phyloP scores from a whole-genome alignment of 2,329 filamentous ascomycete species.

The Arthroderma sp. region DNA sequence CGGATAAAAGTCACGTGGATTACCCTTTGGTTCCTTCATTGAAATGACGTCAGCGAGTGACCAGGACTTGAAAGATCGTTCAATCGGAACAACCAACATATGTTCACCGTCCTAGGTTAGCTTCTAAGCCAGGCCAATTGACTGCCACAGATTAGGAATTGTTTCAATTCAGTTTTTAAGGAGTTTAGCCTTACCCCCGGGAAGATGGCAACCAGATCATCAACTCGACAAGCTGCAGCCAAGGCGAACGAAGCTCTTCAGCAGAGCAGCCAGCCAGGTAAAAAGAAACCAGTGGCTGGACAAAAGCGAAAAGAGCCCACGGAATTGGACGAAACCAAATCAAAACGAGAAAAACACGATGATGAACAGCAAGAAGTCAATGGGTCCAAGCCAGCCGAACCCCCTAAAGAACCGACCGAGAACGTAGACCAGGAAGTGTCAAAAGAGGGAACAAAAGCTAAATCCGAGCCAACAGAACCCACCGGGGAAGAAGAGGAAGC shows the following conservation, averaged over 20 bases:
- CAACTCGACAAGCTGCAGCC: constrained; percentile 30
- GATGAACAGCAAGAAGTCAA: constrained; percentile 1
- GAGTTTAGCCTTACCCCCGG: background rate
- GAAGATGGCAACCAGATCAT: constrained; percentile 24
- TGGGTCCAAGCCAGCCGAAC: constrained; percentile 3
- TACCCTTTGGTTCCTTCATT: too few relatives aligned
- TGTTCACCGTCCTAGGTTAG: too few relatives aligned
- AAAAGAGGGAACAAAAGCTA: constrained; percentile 5
- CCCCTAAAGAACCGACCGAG: constrained; percentile 13
- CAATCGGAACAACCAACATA: too few relatives aligned
- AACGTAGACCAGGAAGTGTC: constrained; percentile 9
- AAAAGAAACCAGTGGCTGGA: constrained; percentile 16
- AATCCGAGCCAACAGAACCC: constrained; percentile 12
- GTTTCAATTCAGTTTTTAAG: too few relatives aligned
- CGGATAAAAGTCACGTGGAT: too few relatives aligned
- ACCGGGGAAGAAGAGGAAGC: constrained; percentile 10
- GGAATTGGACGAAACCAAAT: constrained; percentile 14
- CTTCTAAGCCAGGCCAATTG: too few relatives aligned
- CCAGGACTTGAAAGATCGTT: too few relatives aligned
- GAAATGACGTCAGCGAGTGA: too few relatives aligned
- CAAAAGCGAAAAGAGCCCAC: constrained; percentile 28
- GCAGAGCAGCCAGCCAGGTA: constrained; percentile 19
- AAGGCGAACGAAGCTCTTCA: constrained; percentile 32
- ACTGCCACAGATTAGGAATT: too few relatives aligned
- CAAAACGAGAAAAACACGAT: constrained; percentile 28